A percentile compares a stretch with the other conserved stretches of the same genome.
Evolutionary conservation across 495 filamentous ascomycete species (phyloP).

Genomic region (Glarea lozoyensis): DNA sequence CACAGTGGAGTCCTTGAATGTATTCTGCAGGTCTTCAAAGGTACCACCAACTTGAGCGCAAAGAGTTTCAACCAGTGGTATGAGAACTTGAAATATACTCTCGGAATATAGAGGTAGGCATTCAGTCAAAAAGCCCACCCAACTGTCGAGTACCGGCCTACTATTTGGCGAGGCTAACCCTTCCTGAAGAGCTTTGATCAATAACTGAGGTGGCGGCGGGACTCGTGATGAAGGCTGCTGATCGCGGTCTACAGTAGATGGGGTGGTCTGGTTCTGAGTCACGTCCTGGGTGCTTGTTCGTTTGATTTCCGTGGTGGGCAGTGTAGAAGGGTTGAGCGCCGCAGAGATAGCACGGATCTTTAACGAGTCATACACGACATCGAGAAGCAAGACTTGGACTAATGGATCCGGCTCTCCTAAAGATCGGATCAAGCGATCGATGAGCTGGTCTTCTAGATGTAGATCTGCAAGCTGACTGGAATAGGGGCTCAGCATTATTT

Average conservation of each 20-base stretch:
- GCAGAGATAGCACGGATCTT: conserved; percentile 48
- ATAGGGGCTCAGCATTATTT: conserved; percentile 65
- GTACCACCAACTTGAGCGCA: conserved; percentile 63
- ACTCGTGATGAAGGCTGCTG: conserved; percentile 1
- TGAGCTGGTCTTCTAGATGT: conserved; percentile 62
- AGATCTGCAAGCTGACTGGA: conserved; percentile 55
- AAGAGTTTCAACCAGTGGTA: conserved; percentile 84
- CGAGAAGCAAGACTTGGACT: conserved; percentile 66
- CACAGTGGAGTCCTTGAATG: conserved; percentile 36
- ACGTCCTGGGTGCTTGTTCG: conserved; percentile 23
- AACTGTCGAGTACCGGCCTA: conserved; percentile 75
- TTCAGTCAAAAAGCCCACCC: conserved; percentile 79
- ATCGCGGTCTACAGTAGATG: conserved; percentile 9
- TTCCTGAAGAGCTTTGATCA: conserved; percentile 74
- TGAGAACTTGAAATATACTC: conserved; percentile 78
- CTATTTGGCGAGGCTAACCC: conserved; percentile 71
- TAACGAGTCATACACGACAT: conserved; percentile 62
- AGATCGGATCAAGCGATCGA: conserved; percentile 57
- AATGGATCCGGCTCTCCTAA: conserved; percentile 53
- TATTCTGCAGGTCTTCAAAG: conserved; percentile 52
- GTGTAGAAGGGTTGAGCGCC: conserved; percentile 25
- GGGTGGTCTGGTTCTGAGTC: conserved; percentile 8
- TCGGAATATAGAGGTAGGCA: conserved; percentile 74
- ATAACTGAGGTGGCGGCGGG: conserved; percentile 55
- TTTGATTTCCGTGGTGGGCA: conserved; percentile 31